Evolutionary conservation across 1,284 basidiomycete genomes (phyloP), one percentile per base, ranked within the genome.

Genomic region (Sanghuangporus baumii): DNA sequence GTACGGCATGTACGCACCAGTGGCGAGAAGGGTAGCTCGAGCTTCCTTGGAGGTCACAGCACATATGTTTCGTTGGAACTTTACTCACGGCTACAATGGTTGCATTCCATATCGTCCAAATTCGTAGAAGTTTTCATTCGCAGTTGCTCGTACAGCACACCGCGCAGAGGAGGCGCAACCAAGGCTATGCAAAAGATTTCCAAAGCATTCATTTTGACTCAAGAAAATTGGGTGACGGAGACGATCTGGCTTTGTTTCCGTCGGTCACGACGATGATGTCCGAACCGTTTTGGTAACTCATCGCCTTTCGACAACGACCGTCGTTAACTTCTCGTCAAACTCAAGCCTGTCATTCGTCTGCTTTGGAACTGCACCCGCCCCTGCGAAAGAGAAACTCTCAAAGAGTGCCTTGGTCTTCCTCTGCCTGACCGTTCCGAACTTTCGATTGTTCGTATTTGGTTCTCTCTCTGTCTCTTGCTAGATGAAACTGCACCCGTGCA

Each of bases 11-110:
- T 31, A 62, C 64, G 14, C 57, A 65, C 31, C 64, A 62, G 38
- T 65, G 64, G 64, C 59, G 64, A 34, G 64, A 65, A 31, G 64
- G 64, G 7, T 65, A 57, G 55, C 48, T 43, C 51, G 50, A 37
- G 7, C 52, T n/a, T 26, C 52, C 16, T 14, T 51, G 48, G 7
- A n/a, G 8, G 23, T 20, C 26, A 23, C 48, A 1, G 18, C 4
- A 51, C 20, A 23, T 23, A 6, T 51, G 48, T 51, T 8, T 51
- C 20, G 2, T 51, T 20, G 18, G 18, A 8, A 26, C 8, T 26
- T 51, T 51, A 23, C 8, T 20, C 48, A 51, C 48, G 48, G 48
- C n/a, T 51, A 12, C 48, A 51, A 23, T 23, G 8, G n/a, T 51
- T 7, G 20, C 4, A 26, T 26, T 20, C 26, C 26, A 31, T 31